Conservation (phyloP, 495 filamentous ascomycete genomes). For the Penicillium pulvis region DNA sequence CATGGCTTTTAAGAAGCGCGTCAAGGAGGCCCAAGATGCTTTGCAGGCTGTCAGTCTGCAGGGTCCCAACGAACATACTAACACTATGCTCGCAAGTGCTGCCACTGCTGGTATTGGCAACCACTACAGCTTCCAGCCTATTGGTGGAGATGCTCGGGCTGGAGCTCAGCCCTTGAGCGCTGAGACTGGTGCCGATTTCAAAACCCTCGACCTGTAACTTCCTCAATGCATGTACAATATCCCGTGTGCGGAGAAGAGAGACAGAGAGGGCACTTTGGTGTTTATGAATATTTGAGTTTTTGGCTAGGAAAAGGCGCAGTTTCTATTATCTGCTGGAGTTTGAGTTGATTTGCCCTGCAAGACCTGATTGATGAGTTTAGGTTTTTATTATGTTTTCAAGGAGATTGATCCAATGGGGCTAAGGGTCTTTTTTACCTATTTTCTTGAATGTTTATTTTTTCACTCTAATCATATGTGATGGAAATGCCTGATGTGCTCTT, state of each 20-base stretch:
- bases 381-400: conserved; percentile 14
- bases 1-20: conserved; percentile 83
- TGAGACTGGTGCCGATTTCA: conserved; percentile 55
- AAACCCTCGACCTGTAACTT: conserved; percentile 49
- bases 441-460: conserved; percentile 25
- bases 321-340: conserved; percentile 29
- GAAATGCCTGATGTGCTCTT: conserved; percentile 3
- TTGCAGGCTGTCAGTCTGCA: conserved; percentile 61
- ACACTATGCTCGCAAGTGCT: conserved; percentile 51
- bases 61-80: conserved; percentile 57
- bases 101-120: conserved; percentile 51
- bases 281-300: conserved; percentile 33
- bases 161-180: conserved; percentile 67
- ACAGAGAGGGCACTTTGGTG: conserved; percentile 14
- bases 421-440: conserved; percentile 11
- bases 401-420: conserved; percentile 14
- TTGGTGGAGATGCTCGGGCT: conserved; percentile 41
- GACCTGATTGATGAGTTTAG: conserved; percentile 8
- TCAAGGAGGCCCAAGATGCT: conserved; percentile 78
- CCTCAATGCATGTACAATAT: conserved; percentile 33
- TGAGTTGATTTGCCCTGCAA: conserved; percentile 24
- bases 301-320: conserved; percentile 38
- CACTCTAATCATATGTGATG: conserved; percentile 29
- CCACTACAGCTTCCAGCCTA: conserved; percentile 62
- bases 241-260: conserved; percentile 16